Evolutionary conservation across 2,329 filamentous ascomycete species (phyloP).

Genomic region (Ophiostoma populinum): DNA sequence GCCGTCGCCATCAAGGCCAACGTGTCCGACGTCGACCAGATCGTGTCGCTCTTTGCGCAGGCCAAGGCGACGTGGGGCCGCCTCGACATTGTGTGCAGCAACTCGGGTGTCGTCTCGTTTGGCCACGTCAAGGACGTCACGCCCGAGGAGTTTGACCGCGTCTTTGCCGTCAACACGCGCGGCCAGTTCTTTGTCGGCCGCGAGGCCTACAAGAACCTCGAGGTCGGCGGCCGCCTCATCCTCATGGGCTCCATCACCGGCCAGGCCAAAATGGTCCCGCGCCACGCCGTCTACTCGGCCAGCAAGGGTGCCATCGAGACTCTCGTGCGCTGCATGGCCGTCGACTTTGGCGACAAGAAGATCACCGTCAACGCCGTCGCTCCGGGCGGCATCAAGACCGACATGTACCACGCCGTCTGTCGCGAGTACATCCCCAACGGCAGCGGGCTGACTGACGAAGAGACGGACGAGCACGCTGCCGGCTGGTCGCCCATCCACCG

Average conservation of each 20-base stretch:
- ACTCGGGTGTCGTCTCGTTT: conserved; percentile 42
- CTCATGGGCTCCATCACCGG: conserved; percentile 45
- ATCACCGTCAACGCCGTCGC: conserved; percentile 22
- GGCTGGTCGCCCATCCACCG: conserved; percentile 19
- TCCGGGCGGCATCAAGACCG: conserved; percentile 18
- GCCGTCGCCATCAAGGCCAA: conserved; percentile 18
- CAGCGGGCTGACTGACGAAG: conserved; percentile 14
- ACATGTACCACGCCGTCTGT: conserved; percentile 20
- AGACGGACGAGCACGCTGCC: conserved; percentile 18
- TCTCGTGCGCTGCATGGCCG: conserved; percentile 17
- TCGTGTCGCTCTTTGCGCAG: conserved; percentile 22
- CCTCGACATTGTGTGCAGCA: conserved; percentile 44
- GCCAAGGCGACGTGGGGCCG: conserved; percentile 39
- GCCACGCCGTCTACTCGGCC: conserved; percentile 20
- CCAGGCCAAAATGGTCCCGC: conserved; percentile 16
- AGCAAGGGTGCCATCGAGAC: conserved; percentile 21
- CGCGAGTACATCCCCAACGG: conserved; percentile 24
- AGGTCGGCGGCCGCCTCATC: conserved; percentile 43
- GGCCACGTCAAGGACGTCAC: conserved; percentile 40
- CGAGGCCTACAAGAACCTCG: conserved; percentile 43
- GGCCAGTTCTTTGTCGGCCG: conserved; percentile 47
- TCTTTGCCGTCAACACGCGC: conserved; percentile 41
- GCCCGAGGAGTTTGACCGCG: conserved; percentile 41
- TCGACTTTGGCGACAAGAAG: conserved; percentile 20
- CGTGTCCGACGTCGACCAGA: conserved; percentile 17